Base-by-base conservation (phyloP, 2,329 filamentous ascomycete genomes). In the Colletotrichum liriopes region DNA sequence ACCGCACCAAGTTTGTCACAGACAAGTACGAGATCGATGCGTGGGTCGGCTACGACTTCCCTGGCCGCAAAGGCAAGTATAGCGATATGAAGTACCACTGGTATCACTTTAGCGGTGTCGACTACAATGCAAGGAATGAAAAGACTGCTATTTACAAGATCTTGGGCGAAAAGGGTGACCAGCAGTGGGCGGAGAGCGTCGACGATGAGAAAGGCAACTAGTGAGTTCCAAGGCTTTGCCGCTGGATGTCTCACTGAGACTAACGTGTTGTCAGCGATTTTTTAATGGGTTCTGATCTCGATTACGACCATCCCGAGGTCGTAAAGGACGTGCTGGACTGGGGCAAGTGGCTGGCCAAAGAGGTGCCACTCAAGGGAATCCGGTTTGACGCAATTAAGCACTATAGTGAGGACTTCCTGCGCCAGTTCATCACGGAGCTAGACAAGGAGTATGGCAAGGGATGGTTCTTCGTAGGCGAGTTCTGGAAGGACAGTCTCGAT, bases 331-430 rank as follows among this genome's bases (percentile, higher is more conserved):
- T 93, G 5, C 83, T 91, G 65, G 84, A 86, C 62, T 94, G 92
- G 93, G 90, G 90, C 2, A 82, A 87, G 5, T 94, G 93, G 93
- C 85, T 94, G 68, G 86, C 88, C 1, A 82, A 87, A 7, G 84
- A 91, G 71, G 78, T 93, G 0, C 87, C 88, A 0, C 82, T 94
- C 14, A 85, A 87, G 73, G 92, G 92, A 1, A 91, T 94, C 79
- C 86, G 93, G 23, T 87, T 94, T 62, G 93, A 94, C 78, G 93
- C 92, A 16, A 90, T 91, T 39, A 93, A 93, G 81, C 93, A 94
- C 81, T 93, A 91, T 80, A 92, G 89, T 37, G 87, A 88, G 71
- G 84, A 86, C n/a, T 94, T 94, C 77, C 86, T 92, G 41, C 86
- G 85, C 52, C 86, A 90, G n/a, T 93, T 93, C 81, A 87, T 93